Evolutionary conservation across 2,329 filamentous ascomycete species (phyloP).

Genomic region (Fusarium oligoseptatum): DNA sequence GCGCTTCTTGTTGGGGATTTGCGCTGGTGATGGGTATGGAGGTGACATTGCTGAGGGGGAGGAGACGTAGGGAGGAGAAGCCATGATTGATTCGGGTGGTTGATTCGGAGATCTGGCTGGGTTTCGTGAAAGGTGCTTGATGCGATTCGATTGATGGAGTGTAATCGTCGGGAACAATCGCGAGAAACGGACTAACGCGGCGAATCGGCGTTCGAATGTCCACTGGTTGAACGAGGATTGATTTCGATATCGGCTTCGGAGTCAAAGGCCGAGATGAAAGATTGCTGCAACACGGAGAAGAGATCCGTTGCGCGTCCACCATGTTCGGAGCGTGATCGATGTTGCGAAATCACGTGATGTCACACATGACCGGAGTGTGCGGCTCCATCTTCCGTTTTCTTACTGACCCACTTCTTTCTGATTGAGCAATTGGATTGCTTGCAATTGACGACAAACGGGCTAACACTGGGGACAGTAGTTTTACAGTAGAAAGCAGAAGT

Average conservation of each 20-base stretch:
- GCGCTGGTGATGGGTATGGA: constrained; percentile 64
- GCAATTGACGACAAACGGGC: constrained; percentile 35
- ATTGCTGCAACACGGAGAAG: constrained; percentile 22
- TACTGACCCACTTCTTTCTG: not conserved
- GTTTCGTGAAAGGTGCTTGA: not conserved
- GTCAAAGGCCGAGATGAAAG: not conserved
- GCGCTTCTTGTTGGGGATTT: constrained; percentile 71
- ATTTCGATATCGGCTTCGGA: constrained; percentile 24
- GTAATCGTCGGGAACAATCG: not conserved
- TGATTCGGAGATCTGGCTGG: not conserved
- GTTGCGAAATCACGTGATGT: not conserved
- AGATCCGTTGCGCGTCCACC: constrained; percentile 31
- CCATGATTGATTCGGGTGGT: constrained; percentile 53
- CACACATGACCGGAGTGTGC: constrained; percentile 27
- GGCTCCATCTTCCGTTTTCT: constrained; percentile 4
- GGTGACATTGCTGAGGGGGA: constrained; percentile 69
- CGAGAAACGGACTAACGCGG: not conserved
- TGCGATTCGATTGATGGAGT: not conserved
- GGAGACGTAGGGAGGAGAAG: constrained; percentile 67
- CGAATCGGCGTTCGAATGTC: not conserved
- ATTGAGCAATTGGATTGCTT: constrained; percentile 11
- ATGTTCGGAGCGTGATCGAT: not conserved
- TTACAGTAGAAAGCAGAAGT: not conserved
- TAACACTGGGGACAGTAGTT: not conserved
- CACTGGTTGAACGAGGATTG: not conserved